These are phyloP conservation scores for Sugiyamaella floridensis DNA, from an alignment of 805 yeast genomes.

Conservation along the genomic window DNA sequence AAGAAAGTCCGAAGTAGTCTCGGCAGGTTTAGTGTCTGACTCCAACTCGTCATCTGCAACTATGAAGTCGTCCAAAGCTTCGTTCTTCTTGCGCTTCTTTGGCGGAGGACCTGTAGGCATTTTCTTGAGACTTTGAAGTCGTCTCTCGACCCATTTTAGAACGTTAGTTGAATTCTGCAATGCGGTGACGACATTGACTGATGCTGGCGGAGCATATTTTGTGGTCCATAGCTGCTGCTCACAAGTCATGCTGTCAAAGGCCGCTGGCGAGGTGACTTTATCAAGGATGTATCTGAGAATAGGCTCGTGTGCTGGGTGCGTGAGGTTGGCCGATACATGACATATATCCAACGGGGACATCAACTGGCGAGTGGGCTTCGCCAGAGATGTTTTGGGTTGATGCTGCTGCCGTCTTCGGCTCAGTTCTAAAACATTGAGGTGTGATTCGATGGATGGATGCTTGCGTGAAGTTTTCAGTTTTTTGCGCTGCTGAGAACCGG, in stretches of 20 bases:
- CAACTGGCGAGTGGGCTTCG: constrained; percentile 5
- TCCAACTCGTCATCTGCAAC: constrained; percentile 25
- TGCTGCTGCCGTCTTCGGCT: neutral
- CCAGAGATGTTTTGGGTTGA: neutral
- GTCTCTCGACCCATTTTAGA: constrained; percentile 12
- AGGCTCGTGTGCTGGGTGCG: neutral
- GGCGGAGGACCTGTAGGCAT: neutral
- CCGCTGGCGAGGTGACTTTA: constrained; percentile 1
- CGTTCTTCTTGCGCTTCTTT: constrained; percentile 9
- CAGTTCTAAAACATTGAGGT: constrained; percentile 2
- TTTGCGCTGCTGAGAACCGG: neutral
- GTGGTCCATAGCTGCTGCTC: constrained; percentile 14
- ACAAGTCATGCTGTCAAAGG: constrained; percentile 16
- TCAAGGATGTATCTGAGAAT: constrained; percentile 7
- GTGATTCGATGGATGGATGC: neutral
- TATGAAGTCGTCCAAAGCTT: constrained; percentile 24
- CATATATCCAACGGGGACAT: neutral
- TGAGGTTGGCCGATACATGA: neutral
- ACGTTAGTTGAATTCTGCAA: constrained; percentile 7
- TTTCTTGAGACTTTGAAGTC: constrained; percentile 8
- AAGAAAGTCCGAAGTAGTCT: constrained; percentile 26
- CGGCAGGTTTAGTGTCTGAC: constrained; percentile 13
- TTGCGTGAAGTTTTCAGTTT: neutral
- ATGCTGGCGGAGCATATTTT: constrained; percentile 14
- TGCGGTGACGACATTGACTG: constrained; percentile 9